These are phyloP conservation scores for Fusarium annulatum DNA, from an alignment of 2,329 filamentous ascomycete genomes.

Conservation along the genomic window DNA sequence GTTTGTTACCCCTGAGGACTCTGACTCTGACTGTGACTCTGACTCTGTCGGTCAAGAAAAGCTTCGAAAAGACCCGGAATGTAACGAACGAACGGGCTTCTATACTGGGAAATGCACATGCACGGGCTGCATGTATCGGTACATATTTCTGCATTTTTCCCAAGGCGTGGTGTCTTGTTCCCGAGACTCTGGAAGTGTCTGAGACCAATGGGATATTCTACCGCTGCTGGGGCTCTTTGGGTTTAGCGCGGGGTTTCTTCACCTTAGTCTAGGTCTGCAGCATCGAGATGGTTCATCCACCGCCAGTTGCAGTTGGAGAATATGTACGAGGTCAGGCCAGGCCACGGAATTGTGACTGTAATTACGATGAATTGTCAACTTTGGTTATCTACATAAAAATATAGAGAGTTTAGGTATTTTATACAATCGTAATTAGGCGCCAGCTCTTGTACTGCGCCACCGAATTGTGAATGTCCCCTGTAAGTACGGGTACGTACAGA, in stretches of 20 bases:
- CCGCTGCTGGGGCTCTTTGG: slow-evolving; percentile 2
- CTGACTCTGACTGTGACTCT: background rate
- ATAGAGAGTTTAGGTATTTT: background rate
- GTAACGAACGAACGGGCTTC: background rate
- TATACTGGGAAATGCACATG: background rate
- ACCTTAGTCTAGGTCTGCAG: background rate
- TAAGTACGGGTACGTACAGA: background rate
- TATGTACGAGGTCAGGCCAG: slow-evolving; percentile 15
- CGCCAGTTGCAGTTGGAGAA: slow-evolving; percentile 15
- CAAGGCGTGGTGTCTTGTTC: slow-evolving; percentile 10
- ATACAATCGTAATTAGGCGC: background rate
- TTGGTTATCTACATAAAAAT: background rate
- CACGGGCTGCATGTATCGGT: background rate
- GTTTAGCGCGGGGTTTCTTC: slow-evolving; percentile 33
- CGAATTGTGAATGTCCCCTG: background rate
- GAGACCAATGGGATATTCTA: slow-evolving; percentile 23
- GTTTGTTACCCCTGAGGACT: too few species aligned
- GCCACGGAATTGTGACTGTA: background rate
- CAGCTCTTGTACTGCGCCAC: slow-evolving; percentile 17
- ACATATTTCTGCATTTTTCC: background rate
- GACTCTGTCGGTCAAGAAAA: slow-evolving; percentile 29
- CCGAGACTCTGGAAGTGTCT: slow-evolving; percentile 18
- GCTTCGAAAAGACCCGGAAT: slow-evolving; percentile 4
- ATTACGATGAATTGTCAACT: background rate
- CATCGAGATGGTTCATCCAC: slow-evolving; percentile 25